Conservation (phyloP, 768 basidiomycete genomes). For the Hebeloma cylindrosporum region DNA sequence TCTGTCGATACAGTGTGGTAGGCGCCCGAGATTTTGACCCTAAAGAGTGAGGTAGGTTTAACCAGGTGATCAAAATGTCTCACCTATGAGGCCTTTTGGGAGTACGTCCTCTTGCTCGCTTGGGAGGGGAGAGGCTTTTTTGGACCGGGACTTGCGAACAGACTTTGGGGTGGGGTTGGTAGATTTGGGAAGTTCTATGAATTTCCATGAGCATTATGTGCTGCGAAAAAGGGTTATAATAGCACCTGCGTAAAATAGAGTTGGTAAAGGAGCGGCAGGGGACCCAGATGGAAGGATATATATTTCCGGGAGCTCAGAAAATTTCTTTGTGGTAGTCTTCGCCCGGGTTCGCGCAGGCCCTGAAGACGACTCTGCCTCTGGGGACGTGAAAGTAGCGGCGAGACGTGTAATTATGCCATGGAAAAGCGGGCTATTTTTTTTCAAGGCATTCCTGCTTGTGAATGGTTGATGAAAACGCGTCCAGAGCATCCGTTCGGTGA, state of each 20-base stretch:
- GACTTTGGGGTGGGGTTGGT: not conserved
- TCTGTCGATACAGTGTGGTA: slow-evolving; percentile 61
- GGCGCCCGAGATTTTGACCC: slow-evolving; percentile 23
- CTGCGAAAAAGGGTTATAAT: not conserved
- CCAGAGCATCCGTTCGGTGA: slow-evolving; percentile 17
- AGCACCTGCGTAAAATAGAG: no score
- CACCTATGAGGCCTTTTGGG: not conserved
- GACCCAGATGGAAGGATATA: slow-evolving; percentile 45
- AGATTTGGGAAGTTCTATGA: not conserved
- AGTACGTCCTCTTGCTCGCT: not conserved
- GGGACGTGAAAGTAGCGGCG: slow-evolving; percentile 1
- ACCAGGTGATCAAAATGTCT: not conserved
- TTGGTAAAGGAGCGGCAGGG: slow-evolving; percentile 43
- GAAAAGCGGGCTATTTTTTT: not conserved
- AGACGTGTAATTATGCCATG: slow-evolving; percentile 5
- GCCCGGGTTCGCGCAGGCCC: slow-evolving; percentile 6
- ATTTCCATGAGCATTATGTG: not conserved
- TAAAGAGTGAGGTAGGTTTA: not conserved
- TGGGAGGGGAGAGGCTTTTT: not conserved
- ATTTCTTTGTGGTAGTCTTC: slow-evolving; percentile 42
- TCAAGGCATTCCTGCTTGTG: slow-evolving; percentile 27
- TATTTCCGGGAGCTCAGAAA: slow-evolving; percentile 55
- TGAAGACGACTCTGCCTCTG: not conserved
- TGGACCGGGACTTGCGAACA: slow-evolving; percentile 2
- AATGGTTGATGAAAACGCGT: slow-evolving; percentile 16